Evolutionary conservation across 805 yeast species (phyloP), one percentile per base, ranked within the genome.

Genomic region (Sungouiella thailandica): DNA sequence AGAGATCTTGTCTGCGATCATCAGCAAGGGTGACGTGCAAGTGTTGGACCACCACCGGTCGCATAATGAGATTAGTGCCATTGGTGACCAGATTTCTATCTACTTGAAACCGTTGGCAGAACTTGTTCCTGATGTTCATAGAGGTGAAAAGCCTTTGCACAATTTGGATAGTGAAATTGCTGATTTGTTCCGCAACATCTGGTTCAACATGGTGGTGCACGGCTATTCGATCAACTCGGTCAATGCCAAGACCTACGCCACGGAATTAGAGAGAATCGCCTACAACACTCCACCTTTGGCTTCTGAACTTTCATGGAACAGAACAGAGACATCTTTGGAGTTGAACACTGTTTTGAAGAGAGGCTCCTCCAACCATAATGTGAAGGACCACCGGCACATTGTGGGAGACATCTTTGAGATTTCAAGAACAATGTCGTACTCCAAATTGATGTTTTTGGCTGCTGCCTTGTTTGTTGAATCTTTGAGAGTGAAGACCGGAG

Each of bases 131-230:
- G 60, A 65, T 23, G 65, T 70, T 5, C 65, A 66, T 22, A 36
- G 28, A 10, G 58, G 55, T 18, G 68, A 70, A 18, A 45, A 52
- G 4, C 77, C 83, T 0, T 70, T 49, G 55, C 44, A 50, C 15
- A 59, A 61, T 12, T 47, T 53, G 7, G 76, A 80, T 42, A 74
- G 75, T 25, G 63, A 62, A 2, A 62, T 77, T 1, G 62, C 78
- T 30, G 69, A 72, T 29, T 63, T 80, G 39, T 86, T 90, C 65
- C 74, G 94, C 51, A 83, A 93, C 57, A 78, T 87, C 28, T 93
- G 99, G 99, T 87, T 86, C 57, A 93, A 90, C 51, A 68, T 93
- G 70, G 90, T 81, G 4, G 83, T 89, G 17, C 96, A 93, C 57
- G 98, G 98, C 0, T 87, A 80, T 53, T 72, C 78, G n/a, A 66